phyloP scores from a whole-genome alignment of 176 grass and related monocot genomes.

The Bonia amplexicaulis region DNA sequence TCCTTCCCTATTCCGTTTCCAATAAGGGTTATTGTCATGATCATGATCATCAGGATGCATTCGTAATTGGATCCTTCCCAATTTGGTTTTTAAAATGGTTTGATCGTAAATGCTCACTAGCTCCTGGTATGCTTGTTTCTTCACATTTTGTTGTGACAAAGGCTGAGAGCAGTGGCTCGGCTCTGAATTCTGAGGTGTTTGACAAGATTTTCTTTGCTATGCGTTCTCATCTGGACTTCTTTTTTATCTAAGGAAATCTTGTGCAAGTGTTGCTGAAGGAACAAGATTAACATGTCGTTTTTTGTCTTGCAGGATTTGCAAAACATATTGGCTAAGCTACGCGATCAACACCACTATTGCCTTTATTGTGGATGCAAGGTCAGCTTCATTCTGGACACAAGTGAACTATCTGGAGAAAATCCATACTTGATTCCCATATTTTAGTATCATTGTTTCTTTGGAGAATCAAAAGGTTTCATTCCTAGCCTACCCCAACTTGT shows the following conservation, averaged over 20 bases:
- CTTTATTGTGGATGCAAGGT: constrained; percentile 89
- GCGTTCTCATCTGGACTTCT: background rate
- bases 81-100: background rate
- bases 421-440: background rate
- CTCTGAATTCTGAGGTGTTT: background rate
- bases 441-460: background rate
- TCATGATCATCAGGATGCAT: background rate
- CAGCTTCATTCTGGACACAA: constrained; percentile 6
- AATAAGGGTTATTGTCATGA: background rate
- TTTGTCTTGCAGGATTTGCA: constrained; percentile 59
- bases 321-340: constrained; percentile 63
- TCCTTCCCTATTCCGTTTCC: background rate
- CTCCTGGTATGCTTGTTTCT: background rate
- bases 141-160: background rate
- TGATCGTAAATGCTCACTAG: background rate
- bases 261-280: background rate
- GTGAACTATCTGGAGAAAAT: background rate
- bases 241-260: background rate
- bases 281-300: background rate
- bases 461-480: too few species aligned
- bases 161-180: background rate
- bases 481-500: too few species aligned
- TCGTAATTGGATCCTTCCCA: background rate
- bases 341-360: constrained; percentile 65
- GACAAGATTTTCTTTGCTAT: background rate